Evolutionary conservation across 495 filamentous ascomycete genomes (phyloP).

Genomic region (Amniculicola lignicola): DNA sequence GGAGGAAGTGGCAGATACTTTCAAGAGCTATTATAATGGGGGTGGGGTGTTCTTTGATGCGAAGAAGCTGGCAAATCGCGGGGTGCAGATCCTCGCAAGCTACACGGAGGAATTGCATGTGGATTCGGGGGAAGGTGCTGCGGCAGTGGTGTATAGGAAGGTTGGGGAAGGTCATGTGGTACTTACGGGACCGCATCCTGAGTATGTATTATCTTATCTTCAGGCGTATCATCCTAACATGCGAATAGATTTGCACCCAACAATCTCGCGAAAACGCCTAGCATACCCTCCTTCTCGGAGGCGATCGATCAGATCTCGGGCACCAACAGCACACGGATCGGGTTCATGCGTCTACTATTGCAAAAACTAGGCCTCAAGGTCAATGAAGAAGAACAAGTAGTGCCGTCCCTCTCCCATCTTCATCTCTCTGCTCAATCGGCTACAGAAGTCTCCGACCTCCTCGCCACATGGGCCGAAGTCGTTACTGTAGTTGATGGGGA

Average conservation of each 20-base stretch:
- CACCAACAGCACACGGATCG: conserved; percentile 66
- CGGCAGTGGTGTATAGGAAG: conserved; percentile 84
- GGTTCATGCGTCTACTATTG: conserved; percentile 79
- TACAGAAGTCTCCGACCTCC: conserved; percentile 61
- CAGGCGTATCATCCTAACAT: background rate
- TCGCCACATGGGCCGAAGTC: conserved; percentile 63
- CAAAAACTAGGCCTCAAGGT: conserved; percentile 78
- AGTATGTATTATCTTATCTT: conserved; percentile 56
- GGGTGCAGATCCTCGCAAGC: conserved; percentile 77
- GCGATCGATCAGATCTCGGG: conserved; percentile 65
- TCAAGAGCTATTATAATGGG: conserved; percentile 88
- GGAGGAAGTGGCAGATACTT: conserved; percentile 55
- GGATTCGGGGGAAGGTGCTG: conserved; percentile 63
- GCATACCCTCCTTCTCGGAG: conserved; percentile 62
- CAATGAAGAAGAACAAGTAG: conserved; percentile 60
- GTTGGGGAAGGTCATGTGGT: conserved; percentile 79
- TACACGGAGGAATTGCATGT: conserved; percentile 76
- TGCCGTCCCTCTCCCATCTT: conserved; percentile 80
- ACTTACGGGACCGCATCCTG: conserved; percentile 87
- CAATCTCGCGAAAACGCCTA: conserved; percentile 65
- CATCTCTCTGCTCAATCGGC: conserved; percentile 74
- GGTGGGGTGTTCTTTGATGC: conserved; percentile 93
- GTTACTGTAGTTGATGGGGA: conserved; percentile 64
- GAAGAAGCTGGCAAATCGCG: conserved; percentile 54
- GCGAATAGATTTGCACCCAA: conserved; percentile 69